These are phyloP conservation scores for Cyathus pygmaeus DNA, from an alignment of 1,284 basidiomycete genomes.

Conservation along the genomic window DNA sequence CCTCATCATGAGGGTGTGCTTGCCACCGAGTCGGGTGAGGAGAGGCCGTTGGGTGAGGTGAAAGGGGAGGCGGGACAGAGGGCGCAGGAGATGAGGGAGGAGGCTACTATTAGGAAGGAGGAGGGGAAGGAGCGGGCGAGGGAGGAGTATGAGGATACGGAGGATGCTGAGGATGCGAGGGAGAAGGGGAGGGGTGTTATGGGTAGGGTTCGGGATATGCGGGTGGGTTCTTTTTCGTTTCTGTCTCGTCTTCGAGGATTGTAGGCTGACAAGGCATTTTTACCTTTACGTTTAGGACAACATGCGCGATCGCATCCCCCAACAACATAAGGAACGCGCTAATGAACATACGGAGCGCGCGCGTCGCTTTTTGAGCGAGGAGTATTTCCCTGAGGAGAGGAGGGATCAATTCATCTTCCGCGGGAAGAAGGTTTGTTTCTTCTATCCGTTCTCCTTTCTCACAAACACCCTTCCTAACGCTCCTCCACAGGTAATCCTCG, in stretches of 20 bases:
- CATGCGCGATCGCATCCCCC: constrained; percentile 62
- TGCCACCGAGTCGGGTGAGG: constrained; percentile 16
- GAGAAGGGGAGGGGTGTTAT: constrained; percentile 63
- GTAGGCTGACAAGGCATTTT: not conserved
- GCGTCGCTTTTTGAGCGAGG: constrained; percentile 75
- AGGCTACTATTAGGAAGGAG: constrained; percentile 1
- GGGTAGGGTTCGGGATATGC: constrained; percentile 54
- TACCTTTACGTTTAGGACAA: constrained; percentile 45
- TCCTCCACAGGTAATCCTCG: constrained; percentile 69
- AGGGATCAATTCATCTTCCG: constrained; percentile 86
- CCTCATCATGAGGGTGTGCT: constrained; percentile 53
- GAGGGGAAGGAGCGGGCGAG: constrained; percentile 4
- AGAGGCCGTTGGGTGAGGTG: constrained; percentile 31
- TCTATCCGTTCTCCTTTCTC: not conserved
- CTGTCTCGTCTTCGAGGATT: not conserved
- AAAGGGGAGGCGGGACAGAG: constrained; percentile 28
- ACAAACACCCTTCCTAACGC: constrained; percentile 33
- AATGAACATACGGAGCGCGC: constrained; percentile 62
- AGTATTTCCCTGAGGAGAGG: constrained; percentile 89
- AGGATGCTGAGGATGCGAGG: constrained; percentile 45
- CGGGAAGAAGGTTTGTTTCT: constrained; percentile 69
- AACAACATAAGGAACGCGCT: constrained; percentile 69
- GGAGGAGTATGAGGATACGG: constrained; percentile 3
- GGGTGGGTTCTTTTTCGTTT: constrained; percentile 29
- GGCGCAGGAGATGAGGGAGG: constrained; percentile 4